Conservation (phyloP, 2,329 filamentous ascomycete species). For the Ophiostoma australiae region DNA sequence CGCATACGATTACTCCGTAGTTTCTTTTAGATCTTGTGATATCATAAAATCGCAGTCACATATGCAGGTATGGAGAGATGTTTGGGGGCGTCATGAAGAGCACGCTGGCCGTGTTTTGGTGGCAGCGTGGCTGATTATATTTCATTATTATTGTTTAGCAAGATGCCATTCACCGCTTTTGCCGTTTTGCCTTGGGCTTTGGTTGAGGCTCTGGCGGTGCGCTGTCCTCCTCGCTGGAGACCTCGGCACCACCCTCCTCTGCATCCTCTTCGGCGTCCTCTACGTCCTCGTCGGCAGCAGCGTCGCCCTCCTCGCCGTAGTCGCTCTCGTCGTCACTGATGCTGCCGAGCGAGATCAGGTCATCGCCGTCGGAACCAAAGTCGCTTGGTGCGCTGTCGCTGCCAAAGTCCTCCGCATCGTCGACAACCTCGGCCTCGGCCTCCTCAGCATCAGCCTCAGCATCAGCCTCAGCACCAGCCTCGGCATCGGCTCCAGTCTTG, state of each 20-base stretch:
- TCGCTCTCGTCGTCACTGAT: conserved; percentile 27
- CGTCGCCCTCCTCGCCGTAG: conserved; percentile 18
- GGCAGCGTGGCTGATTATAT: conserved; percentile 3
- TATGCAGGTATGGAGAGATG: neutral
- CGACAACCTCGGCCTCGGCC: conserved; percentile 58
- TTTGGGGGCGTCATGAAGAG: conserved; percentile 1
- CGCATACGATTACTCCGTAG: too few species aligned
- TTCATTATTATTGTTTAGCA: conserved; percentile 6
- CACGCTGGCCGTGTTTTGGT: neutral
- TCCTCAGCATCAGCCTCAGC: conserved; percentile 26
- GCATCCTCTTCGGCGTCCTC: conserved; percentile 5
- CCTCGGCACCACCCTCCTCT: conserved; percentile 15
- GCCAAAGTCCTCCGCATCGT: conserved; percentile 48
- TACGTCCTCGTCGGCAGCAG: conserved; percentile 14
- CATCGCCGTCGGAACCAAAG: conserved; percentile 24
- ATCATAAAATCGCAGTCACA: neutral
- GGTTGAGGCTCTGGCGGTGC: conserved; percentile 17
- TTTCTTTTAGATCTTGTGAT: too few species aligned
- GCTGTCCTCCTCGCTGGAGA: conserved; percentile 14
- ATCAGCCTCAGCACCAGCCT: conserved; percentile 57
- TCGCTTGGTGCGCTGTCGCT: conserved; percentile 39
- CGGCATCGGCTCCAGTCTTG: conserved; percentile 37
- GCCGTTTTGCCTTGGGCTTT: conserved; percentile 19
- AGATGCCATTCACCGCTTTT: conserved; percentile 15
- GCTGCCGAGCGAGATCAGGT: conserved; percentile 29